These are phyloP conservation scores for Epithele typhae DNA, from an alignment of 768 basidiomycete genomes.

Conservation along the genomic window DNA sequence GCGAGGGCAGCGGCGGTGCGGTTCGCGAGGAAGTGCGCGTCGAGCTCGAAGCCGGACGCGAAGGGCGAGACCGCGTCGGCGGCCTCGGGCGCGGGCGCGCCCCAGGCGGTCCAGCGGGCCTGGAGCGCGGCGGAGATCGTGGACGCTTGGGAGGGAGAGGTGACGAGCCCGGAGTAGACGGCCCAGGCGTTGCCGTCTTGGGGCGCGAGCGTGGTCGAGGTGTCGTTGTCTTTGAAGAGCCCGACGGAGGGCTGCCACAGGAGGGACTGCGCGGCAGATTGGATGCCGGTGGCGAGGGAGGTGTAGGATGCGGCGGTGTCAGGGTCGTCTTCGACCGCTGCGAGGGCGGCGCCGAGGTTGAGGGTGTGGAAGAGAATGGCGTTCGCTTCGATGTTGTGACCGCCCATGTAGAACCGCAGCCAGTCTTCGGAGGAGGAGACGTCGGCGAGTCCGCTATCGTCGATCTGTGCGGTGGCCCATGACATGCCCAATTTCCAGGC, in stretches of 20 bases:
- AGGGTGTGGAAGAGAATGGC: background rate
- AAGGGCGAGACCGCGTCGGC: background rate
- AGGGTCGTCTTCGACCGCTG: background rate
- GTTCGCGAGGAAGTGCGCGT: background rate
- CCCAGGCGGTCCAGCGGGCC: background rate
- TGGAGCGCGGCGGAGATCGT: background rate
- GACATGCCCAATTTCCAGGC: background rate
- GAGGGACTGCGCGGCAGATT: background rate
- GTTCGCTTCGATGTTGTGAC: background rate
- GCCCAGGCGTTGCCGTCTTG: background rate
- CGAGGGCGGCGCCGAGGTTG: background rate
- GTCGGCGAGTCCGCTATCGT: background rate
- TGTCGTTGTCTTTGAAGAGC: background rate
- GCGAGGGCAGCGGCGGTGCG: background rate
- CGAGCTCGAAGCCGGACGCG: background rate
- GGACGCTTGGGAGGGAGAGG: background rate
- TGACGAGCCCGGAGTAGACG: background rate
- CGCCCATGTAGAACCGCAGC: background rate
- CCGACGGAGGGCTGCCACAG: background rate
- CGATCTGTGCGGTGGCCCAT: background rate
- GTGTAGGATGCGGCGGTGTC: background rate
- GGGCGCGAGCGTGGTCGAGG: background rate
- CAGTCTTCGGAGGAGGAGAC: background rate
- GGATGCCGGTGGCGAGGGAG: background rate
- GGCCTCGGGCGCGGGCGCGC: background rate